Percentiles rank a stretch among this genome's conserved stretches.
Evolutionary conservation across 1,284 basidiomycete species (phyloP).

Genomic region (Cryptococcus floricola): DNA sequence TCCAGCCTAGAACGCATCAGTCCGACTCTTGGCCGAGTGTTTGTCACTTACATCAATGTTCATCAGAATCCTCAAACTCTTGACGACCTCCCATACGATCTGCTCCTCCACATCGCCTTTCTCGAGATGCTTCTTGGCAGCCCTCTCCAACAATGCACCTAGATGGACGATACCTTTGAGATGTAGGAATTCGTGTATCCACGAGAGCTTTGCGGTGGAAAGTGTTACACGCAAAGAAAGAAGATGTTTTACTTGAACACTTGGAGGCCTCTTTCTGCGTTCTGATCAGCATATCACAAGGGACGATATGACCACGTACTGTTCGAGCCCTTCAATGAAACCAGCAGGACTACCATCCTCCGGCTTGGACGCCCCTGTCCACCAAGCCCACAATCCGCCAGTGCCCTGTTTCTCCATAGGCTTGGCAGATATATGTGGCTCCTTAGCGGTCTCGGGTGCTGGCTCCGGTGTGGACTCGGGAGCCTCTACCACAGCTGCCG

Average conservation of each 20-base stretch:
- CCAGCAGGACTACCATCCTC: constrained; percentile 26
- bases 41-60: constrained; percentile 69
- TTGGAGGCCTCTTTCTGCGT: constrained; percentile 52
- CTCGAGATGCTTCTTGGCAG: constrained; percentile 59
- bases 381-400: constrained; percentile 68
- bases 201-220: constrained; percentile 72
- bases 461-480: too few species aligned
- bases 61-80: constrained; percentile 73
- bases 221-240: constrained; percentile 80
- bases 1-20: constrained; percentile 55
- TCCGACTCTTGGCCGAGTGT: neutral
- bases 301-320: constrained; percentile 47
- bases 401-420: constrained; percentile 63
- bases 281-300: constrained; percentile 47
- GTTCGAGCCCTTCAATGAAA: constrained; percentile 45
- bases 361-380: constrained; percentile 51
- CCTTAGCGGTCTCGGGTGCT: neutral
- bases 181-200: constrained; percentile 72
- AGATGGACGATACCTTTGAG: constrained; percentile 65
- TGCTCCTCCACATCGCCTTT: constrained; percentile 65
- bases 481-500: too few species aligned
- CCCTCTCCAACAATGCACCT: constrained; percentile 56
- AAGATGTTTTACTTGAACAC: constrained; percentile 69
- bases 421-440: constrained; percentile 15
- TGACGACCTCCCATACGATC: constrained; percentile 67